Conservation (phyloP, 2,329 filamentous ascomycete species). For the Phyllosticta capitalensis region DNA sequence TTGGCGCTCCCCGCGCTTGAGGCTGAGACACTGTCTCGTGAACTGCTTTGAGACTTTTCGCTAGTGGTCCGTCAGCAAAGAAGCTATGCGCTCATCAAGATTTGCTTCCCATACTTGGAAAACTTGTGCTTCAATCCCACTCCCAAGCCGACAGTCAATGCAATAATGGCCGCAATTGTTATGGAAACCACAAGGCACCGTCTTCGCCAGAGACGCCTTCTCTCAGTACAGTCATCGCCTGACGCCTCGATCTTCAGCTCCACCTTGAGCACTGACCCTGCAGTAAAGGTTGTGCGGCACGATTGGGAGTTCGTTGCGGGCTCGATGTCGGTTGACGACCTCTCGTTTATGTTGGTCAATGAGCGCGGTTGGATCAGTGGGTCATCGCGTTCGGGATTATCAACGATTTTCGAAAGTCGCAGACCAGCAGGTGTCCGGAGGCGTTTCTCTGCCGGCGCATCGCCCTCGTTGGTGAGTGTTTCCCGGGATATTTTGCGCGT, state of each 20-base stretch:
- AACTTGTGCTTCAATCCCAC: slow-evolving; percentile 31
- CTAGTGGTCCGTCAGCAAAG: neutral
- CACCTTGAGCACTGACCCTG: slow-evolving; percentile 13
- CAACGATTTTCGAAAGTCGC: slow-evolving; percentile 33
- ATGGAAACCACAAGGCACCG: slow-evolving; percentile 26
- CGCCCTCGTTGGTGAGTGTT: neutral
- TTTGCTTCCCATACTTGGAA: slow-evolving; percentile 8
- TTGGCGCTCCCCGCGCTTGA: neutral
- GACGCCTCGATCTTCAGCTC: slow-evolving; percentile 24
- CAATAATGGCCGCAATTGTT: slow-evolving; percentile 25
- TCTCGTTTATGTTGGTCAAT: slow-evolving; percentile 15
- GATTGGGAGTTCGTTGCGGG: slow-evolving; percentile 21
- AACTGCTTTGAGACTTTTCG: neutral
- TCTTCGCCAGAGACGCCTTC: slow-evolving; percentile 31
- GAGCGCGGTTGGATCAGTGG: neutral
- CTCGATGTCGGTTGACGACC: slow-evolving; percentile 17
- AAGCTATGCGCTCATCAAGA: neutral
- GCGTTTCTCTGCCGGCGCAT: slow-evolving; percentile 22
- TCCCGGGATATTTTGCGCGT: neutral
- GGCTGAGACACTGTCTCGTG: neutral
- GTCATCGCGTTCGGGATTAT: slow-evolving; percentile 16
- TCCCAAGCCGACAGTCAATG: slow-evolving; percentile 30
- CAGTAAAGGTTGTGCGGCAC: slow-evolving; percentile 27
- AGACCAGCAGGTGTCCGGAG: slow-evolving; percentile 34
- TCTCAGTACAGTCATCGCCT: slow-evolving; percentile 15